Evolutionary conservation across 2,329 filamentous ascomycete species (phyloP), one percentile per base, ranked within the genome.

Genomic region (Onygenales sp.): DNA sequence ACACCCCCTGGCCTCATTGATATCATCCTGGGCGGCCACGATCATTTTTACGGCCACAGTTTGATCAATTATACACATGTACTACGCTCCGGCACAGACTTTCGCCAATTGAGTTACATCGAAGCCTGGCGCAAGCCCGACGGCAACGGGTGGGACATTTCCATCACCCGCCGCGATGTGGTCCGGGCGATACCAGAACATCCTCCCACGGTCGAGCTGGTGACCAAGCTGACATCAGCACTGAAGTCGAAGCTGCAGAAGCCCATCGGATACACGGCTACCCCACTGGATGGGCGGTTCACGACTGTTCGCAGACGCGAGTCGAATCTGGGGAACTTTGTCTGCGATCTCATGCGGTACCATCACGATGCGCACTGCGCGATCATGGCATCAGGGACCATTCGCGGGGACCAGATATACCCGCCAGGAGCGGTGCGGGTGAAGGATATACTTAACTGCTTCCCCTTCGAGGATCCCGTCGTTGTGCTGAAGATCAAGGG

Each of bases 391-490:
- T 80, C 86, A 0, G 90, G 90, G 0, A 95, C 90, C 0, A 88
- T 95, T 51, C 81, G 90, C 11, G 90, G 89, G 1, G 90, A 95
- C 63, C 88, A 93, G 67, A 84, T 95, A 34, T 95, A 95, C 62
- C 83, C 88, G 0, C 87, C 88, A 0, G 90, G 90, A 0, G 75
- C 90, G 0, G 73, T 95, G 6, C 77, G 84, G 27, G 73, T 95
- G 55, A 88, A 88, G 63, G 88, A 94, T 62, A 81, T 94, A n/a
- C 81, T 90, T 54, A 87, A 87, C 49, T 95, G 88, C 64, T 95
- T 95, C 60, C 91, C 91, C 0, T 95, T 96, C 61, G 90, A 95
- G 65, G 90, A 95, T 58, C 89, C 90, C 0, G 86, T 91, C 1
- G 85, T 95, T 0, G 81, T 94, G 3, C 74, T 95, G 55, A 80